Evolutionary conservation across 1,284 basidiomycete species (phyloP), one percentile per base, ranked within the genome.

Genomic region (Rhodofomes roseus): DNA sequence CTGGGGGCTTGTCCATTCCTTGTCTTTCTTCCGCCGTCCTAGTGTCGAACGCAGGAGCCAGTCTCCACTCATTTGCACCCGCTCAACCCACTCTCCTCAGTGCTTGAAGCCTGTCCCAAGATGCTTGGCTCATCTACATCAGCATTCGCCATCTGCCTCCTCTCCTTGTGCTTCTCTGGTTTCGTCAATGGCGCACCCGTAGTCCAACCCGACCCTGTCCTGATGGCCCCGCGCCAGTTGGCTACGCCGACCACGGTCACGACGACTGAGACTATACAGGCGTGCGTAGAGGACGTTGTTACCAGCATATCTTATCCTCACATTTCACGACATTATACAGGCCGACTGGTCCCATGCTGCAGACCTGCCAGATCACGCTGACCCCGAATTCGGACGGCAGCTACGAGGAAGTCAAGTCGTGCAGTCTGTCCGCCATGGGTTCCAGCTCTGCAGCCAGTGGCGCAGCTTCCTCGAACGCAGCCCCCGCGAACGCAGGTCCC

Each of bases 301-400:
- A 9, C 20, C 3, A 4, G 11, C 23, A 25, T n/a, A 9, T 7
- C 4, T 20, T 14, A 11, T 16, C 9, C 37, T 55, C 37, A 54
- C 12, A 4, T 40, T 34, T 16, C 22, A 25, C 16, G 29, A 43
- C 14, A 23, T 18, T 9, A 18, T 46, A 39, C 43, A 55, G 48
- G 29, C 54, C 54, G 20, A 53, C 16, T 63, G 89, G 83, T 11
- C 72, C 76, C 16, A 78, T 87, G 72, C 81, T 79, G 52, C 79
- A 88, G 75, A 86, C 80, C 5, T 92, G 89, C 69, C 76, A 78
- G 4, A 77, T 89, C 61, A 83, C 81, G 2, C 77, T 91, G 58
- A 86, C 83, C 6, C 87, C 78, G 74, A 69, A 54, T 62, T 87
- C 86, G 31, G 68, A 80, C 34, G 74, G 78, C 51, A 55, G 72